A percentile compares a stretch with the other conserved stretches of the same genome.
These are phyloP conservation scores for Pezicula radicicola DNA, from an alignment of 2,329 filamentous ascomycete genomes.

Conservation along the genomic window DNA sequence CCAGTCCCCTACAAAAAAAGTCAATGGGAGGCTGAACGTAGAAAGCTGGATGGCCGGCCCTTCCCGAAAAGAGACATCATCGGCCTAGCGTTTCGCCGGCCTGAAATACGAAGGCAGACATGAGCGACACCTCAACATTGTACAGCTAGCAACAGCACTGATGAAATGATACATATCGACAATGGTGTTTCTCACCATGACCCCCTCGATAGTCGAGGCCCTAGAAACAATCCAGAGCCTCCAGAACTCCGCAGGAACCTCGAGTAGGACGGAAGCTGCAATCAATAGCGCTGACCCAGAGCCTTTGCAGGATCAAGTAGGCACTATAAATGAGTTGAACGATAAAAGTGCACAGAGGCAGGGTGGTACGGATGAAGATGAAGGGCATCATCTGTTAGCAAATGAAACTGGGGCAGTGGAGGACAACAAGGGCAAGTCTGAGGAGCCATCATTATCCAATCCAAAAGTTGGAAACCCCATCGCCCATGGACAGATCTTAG, in stretches of 20 bases:
- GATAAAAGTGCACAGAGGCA: background rate
- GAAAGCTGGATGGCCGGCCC: background rate
- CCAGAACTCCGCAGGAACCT: background rate
- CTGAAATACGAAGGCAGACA: background rate
- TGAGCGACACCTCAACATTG: slow-evolving; percentile 5
- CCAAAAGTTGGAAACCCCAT: slow-evolving; percentile 60
- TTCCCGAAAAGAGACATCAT: slow-evolving; percentile 9
- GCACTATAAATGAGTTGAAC: background rate
- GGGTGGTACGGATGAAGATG: background rate
- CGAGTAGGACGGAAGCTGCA: background rate
- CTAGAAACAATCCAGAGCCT: slow-evolving; percentile 37
- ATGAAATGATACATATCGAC: slow-evolving; percentile 8
- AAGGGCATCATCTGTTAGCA: background rate
- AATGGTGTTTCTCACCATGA: slow-evolving; percentile 82
- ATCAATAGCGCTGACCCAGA: background rate
- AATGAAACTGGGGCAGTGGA: background rate
- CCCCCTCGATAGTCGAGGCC: slow-evolving; percentile 62
- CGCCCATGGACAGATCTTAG: slow-evolving; percentile 66
- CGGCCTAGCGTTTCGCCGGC: slow-evolving; percentile 12
- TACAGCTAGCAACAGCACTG: slow-evolving; percentile 7
- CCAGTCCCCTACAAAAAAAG: background rate
- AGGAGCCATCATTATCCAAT: slow-evolving; percentile 45
- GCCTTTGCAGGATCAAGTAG: background rate
- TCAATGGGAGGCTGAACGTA: background rate
- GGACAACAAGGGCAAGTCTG: background rate